Evolutionary conservation across 2,329 filamentous ascomycete genomes (phyloP), one percentile per base, ranked within the genome.

Genomic region (Claviceps quebecensis): DNA sequence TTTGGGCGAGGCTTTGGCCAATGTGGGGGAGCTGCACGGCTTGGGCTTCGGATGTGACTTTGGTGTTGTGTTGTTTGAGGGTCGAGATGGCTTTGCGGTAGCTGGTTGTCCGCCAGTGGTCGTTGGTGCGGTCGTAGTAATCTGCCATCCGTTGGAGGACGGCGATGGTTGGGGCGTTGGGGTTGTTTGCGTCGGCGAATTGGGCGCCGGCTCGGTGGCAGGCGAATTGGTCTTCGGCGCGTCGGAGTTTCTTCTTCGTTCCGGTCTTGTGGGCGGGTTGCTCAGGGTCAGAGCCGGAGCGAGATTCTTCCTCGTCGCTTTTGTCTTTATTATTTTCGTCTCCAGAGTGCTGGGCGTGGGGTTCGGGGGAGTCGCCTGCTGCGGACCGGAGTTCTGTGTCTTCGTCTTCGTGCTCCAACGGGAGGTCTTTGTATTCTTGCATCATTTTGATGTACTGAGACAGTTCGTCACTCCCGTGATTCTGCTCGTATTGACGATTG

Each of bases 31-130:
- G 72, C 2, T 68, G 65, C 11, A 75, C 68, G 0, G 90, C 91
- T 63, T 94, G 76, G 47, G 81, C 74, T 53, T 77, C 81, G 0
- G 84, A 90, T 4, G 66, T 71, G 53, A 96, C 77, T 61, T 80
- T 83, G 47, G 57, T 59, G 0, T 69, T 62, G 55, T 90, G 84
- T 47, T 78, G 81, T 45, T 80, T 80, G 13, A 97, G 72, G 3
- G 80, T 84, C n/a, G 73, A 71, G 49, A 94, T 85, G 13, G 79
- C 87, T 63, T 83, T 86, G 37, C 87, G 81, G 63, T 95, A 96
- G 4, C 85, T 83, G 1, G 77, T 69, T 0, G 76, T 76, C 3
- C 88, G 80, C 86, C 87, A 96, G 38, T 80, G 76, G 60, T 96
- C 89, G 40, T 81, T 75, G n/a, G 78, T 79, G 6, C 82, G 75